Percentiles rank a stretch among this genome's conserved stretches.
These are phyloP conservation scores for Fusarium chlamydosporum DNA, from an alignment of 2,329 filamentous ascomycete genomes.

Conservation along the genomic window DNA sequence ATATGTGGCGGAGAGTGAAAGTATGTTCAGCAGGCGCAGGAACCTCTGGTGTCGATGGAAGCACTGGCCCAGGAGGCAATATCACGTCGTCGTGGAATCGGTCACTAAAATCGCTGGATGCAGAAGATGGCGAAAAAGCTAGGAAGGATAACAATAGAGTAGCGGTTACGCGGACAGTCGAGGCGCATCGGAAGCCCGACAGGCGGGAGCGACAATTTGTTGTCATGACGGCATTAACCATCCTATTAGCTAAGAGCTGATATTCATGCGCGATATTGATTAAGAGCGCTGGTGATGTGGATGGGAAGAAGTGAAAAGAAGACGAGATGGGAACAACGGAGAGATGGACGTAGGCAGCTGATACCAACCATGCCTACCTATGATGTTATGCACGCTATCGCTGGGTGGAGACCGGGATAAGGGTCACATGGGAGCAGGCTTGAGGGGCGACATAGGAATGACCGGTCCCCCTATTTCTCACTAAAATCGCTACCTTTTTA, in stretches of 20 bases:
- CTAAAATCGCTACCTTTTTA: too few species aligned
- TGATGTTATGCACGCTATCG: slow-evolving; percentile 52
- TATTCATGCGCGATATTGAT: slow-evolving; percentile 15
- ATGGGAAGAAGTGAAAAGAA: slow-evolving; percentile 24
- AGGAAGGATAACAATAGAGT: slow-evolving; percentile 76
- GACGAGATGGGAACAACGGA: slow-evolving; percentile 18
- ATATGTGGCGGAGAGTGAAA: slow-evolving; percentile 87
- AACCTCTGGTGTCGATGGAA: slow-evolving; percentile 60
- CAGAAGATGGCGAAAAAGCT: slow-evolving; percentile 65
- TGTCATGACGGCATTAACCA: slow-evolving; percentile 44
- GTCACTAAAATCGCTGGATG: slow-evolving; percentile 54
- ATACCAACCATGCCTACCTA: slow-evolving; percentile 49
- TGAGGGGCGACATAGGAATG: too few species aligned
- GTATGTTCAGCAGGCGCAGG: slow-evolving; percentile 67
- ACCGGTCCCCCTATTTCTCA: too few species aligned
- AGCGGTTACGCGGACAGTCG: slow-evolving; percentile 74
- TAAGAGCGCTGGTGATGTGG: slow-evolving; percentile 12
- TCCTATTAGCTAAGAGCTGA: slow-evolving; percentile 8
- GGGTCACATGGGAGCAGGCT: slow-evolving; percentile 45
- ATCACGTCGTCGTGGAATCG: slow-evolving; percentile 60
- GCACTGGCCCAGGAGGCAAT: slow-evolving; percentile 58
- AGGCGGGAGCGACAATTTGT: slow-evolving; percentile 32
- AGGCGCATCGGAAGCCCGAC: slow-evolving; percentile 60
- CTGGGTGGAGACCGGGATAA: slow-evolving; percentile 31
- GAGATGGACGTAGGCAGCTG: slow-evolving; percentile 32